phyloP scores from a whole-genome alignment of 306 rosid genomes.

The Alnus rubra region DNA sequence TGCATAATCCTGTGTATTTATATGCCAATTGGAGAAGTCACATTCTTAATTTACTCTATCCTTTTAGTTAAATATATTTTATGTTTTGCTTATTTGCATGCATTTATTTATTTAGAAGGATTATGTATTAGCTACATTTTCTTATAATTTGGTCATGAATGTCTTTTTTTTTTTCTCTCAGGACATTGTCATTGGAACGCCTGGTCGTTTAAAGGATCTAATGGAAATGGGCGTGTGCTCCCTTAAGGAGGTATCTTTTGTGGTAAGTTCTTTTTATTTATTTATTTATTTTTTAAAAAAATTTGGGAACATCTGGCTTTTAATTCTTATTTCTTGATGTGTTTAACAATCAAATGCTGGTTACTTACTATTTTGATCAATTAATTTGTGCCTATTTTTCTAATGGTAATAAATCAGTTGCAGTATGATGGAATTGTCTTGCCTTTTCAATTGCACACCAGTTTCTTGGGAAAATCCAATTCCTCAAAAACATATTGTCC shows the following conservation, averaged over 20 bases:
- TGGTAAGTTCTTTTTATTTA: constrained; percentile 60
- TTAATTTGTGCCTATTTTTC: not conserved
- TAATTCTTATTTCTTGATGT: not conserved
- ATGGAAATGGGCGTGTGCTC: constrained; percentile 76
- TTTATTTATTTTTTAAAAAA: too few species aligned
- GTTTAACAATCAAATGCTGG: not conserved
- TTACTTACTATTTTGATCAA: not conserved
- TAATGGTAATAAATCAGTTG: not conserved
- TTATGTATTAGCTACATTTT: not conserved
- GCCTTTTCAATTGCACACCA: not conserved
- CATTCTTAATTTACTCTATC: not conserved
- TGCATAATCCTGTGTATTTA: constrained; percentile 22
- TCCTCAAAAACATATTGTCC: not conserved
- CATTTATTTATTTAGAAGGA: not conserved
- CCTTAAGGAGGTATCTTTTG: constrained; percentile 82
- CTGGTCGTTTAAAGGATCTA: constrained; percentile 94
- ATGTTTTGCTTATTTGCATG: not conserved
- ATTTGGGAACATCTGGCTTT: not conserved
- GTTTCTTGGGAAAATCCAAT: not conserved
- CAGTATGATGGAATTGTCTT: not conserved
- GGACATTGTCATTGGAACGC: constrained; percentile 97
- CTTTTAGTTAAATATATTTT: not conserved
- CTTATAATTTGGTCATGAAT: not conserved
- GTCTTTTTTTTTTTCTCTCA: constrained; percentile 20
- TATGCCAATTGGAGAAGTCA: constrained; percentile 22